phyloP scores from a whole-genome alignment of 805 yeast species.

The Suhomyces canberraensis region DNA sequence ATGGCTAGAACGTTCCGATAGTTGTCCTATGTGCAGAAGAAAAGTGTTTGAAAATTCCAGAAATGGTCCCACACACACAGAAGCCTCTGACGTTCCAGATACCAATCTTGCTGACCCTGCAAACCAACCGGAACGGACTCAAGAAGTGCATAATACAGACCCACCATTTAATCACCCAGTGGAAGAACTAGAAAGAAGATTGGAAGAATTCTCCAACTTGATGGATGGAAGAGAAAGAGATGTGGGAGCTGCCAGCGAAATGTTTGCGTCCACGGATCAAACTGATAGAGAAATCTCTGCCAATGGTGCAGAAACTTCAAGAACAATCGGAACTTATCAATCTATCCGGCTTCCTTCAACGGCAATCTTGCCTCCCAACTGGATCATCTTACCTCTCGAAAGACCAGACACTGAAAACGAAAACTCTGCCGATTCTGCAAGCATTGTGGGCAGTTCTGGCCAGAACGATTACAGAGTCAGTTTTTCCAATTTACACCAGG shows the following conservation, averaged over 20 bases:
- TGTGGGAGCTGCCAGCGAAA: not conserved
- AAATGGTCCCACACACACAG: not conserved
- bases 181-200: conserved; percentile 5
- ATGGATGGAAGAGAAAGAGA: not conserved
- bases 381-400: conserved; percentile 26
- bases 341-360: conserved; percentile 20
- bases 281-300: not conserved
- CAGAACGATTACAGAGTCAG: conserved; percentile 10
- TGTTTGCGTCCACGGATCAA: not conserved
- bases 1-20: conserved; percentile 89
- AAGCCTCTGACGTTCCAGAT: not conserved
- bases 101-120: not conserved
- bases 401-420: not conserved
- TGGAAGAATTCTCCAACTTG: conserved; percentile 4
- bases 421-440: not conserved
- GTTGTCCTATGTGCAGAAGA: conserved; percentile 89
- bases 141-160: not conserved
- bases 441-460: not conserved
- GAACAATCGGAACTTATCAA: conserved; percentile 9
- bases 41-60: conserved; percentile 43
- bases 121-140: not conserved
- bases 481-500: conserved; percentile 16
- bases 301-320: not conserved
- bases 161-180: conserved; percentile 6
- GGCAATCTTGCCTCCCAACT: conserved; percentile 29